Evolutionary conservation across 2,329 filamentous ascomycete species (phyloP), one percentile per base, ranked within the genome.

Genomic region (Waltergamsia citrina): DNA sequence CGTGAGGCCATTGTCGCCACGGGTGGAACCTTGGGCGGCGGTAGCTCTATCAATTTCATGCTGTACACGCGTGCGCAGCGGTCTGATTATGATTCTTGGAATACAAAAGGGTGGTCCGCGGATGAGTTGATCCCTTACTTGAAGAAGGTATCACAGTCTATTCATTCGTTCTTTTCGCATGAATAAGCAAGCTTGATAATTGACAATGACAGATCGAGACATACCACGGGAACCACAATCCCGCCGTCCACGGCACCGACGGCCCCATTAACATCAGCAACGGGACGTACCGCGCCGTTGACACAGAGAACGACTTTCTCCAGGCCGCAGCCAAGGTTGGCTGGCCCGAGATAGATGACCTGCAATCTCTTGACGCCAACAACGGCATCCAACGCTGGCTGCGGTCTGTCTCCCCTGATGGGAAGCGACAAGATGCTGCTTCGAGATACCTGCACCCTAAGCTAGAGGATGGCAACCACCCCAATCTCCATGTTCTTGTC

Each of bases 401-500:
- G 18, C 55, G 62, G n/a, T 72, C 68, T 39, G 59, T 72, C 16
- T 53, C 54, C 2, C 58, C 54, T 0, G 61, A 70, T 20, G 69
- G 69, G 15, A 54, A 53, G 32, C 62, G 71, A 17, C 69, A 72
- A 45, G 71, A 76, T 44, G 52, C 69, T 3, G 71, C 70, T 1
- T 62, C 67, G 41, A 45, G 55, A 20, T 75, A 70, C 38, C 43
- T 78, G 7, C 71, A 74, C 40, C 67, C 69, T 1, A 57, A 65
- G 24, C 50, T 74, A 0, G 53, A 66, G 33, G 56, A 59, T 36
- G 46, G 62, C 5, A 49, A 64, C 14, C 59, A 67, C 36, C 62
- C 65, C 0, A 72, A 74, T 33, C 57, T 79, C 1, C 66, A 75
- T 34, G 60, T 78, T 7, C 53, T 77, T 3, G 57, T 66, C 1